phyloP scores from a whole-genome alignment of 805 yeast genomes.

The Yarrowia hollandica region DNA sequence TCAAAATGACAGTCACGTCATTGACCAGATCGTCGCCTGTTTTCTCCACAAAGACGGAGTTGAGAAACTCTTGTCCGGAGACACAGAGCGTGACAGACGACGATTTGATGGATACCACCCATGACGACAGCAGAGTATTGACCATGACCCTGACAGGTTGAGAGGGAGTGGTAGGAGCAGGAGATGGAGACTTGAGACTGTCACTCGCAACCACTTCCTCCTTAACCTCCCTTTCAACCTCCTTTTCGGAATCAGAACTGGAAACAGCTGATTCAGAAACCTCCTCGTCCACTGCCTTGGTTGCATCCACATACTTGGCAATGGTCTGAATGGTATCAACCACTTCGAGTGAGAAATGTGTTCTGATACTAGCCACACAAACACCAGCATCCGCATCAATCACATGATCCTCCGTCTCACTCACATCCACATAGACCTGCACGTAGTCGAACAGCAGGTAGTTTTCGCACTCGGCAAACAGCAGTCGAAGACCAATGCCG shows the following conservation, averaged over 20 bases:
- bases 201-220: too few relatives aligned
- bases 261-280: background rate
- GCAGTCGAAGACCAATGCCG: conserved; percentile 38
- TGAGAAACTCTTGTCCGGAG: conserved; percentile 9
- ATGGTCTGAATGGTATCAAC: conserved; percentile 5
- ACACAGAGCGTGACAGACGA: background rate
- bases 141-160: conserved; percentile 1
- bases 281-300: background rate
- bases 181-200: too few relatives aligned
- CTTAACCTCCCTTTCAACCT: too few relatives aligned
- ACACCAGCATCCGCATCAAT: conserved; percentile 11
- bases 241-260: background rate
- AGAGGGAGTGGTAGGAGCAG: background rate
- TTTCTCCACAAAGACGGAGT: conserved; percentile 16
- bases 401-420: background rate
- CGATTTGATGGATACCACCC: conserved; percentile 17
- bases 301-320: background rate
- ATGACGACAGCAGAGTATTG: conserved; percentile 11
- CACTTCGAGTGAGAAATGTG: background rate
- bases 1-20: conserved; percentile 4
- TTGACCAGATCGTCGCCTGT: background rate
- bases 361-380: background rate
- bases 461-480: conserved; percentile 40
- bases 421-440: conserved; percentile 3
- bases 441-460: conserved; percentile 39